These are phyloP conservation scores for Colletotrichum aenigma DNA, from an alignment of 2,329 filamentous ascomycete species.

Conservation along the genomic window DNA sequence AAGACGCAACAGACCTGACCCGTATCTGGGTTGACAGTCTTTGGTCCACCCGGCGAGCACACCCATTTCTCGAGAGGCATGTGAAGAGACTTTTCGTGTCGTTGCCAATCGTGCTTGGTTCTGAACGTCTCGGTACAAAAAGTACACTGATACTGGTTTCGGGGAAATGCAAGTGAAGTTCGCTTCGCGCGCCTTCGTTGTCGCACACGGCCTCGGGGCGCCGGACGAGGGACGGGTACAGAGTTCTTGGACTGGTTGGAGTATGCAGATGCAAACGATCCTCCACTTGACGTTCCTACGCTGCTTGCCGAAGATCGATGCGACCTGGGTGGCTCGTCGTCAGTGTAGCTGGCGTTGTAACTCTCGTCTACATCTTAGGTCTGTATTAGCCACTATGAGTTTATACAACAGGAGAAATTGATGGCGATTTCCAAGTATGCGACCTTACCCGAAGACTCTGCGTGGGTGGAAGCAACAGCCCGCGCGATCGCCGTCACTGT, in stretches of 20 bases:
- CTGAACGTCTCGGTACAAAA: conserved; percentile 51
- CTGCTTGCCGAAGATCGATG: conserved; percentile 24
- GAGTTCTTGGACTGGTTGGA: conserved; percentile 2
- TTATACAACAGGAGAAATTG: rapidly evolving
- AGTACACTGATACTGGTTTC: conserved; percentile 39
- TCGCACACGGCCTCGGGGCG: conserved; percentile 17
- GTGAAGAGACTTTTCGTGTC: conserved; percentile 55
- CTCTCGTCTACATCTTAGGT: not conserved
- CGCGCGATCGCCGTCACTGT: conserved; percentile 24
- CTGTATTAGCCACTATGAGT: not conserved
- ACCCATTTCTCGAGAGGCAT: conserved; percentile 52
- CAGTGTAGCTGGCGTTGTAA: not conserved
- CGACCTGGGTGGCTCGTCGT: not conserved
- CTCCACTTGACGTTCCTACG: conserved; percentile 19
- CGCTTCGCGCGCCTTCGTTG: not conserved
- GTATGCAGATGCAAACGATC: conserved; percentile 11
- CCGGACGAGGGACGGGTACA: not conserved
- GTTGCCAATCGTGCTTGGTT: conserved; percentile 49
- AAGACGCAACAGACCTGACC: conserved; percentile 36
- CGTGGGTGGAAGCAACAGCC: conserved; percentile 20
- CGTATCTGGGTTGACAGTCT: conserved; percentile 36
- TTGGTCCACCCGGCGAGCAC: conserved; percentile 28
- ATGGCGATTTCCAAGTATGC: not conserved
- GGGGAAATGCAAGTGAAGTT: not conserved
- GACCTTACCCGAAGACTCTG: not conserved